Base-by-base conservation (phyloP, 208 protist species). In the Trypanosoma conorhini region DNA sequence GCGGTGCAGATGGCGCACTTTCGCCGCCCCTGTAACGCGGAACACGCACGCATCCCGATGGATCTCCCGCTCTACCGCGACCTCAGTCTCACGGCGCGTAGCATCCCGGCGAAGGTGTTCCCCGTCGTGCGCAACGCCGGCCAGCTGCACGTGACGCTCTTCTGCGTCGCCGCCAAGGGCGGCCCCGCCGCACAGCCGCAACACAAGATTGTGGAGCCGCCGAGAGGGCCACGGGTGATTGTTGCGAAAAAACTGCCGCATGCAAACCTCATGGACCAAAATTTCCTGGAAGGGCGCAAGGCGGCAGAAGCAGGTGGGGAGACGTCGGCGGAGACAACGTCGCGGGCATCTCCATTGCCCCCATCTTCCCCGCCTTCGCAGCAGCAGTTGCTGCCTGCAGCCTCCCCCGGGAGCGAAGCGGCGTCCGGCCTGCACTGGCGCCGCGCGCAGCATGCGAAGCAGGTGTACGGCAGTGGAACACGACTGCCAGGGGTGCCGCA, bases 101-200 rank as follows among this genome's bases (percentile, higher is more conserved):
- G 65, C 24, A 69, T 93, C 38, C 91, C 91, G 22, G 33, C 79
- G 13, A 83, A 86, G 61, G 83, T 96, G 40, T 79, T 91, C 48
- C 91, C 91, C 9, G 60, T 86, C 31, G 74, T 94, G 76, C 83
- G 74, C 28, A 73, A 93, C 63, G 91, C 85, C 0, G 91, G 91
- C 3, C 86, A 93, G 80, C 59, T 96, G 67, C 91, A 96, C 72
- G 69, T 93, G 38, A 96, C 86, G 21, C 74, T 94, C 51, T 94
- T 96, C 74, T 90, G 81, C 60, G 85, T 93, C 24, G 89, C 82
- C 31, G 71, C 83, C 1, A 71, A 40, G 3, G 72, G 31, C 1
- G 57, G 48, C 28, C 62, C 62, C 66, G 17, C 38, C 22, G 59
- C 42, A 30, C 28, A 30, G 40, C n/a, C 30, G 30, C 38, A 26